Conservation (phyloP, 306 rosid genomes). For the Sindora glabra region DNA sequence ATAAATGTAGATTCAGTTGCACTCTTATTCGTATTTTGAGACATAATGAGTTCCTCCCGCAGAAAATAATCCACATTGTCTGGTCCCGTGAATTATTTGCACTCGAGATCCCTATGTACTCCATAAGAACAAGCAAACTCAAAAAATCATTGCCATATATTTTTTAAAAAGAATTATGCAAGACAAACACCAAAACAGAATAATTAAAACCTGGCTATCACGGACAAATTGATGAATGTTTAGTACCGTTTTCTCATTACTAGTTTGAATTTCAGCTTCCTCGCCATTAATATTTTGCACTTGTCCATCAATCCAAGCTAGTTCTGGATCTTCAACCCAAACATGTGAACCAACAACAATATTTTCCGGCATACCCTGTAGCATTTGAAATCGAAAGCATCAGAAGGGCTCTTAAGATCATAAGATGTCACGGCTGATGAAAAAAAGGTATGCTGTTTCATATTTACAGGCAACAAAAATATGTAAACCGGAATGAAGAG, state of each 20-base stretch:
- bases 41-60: too few relatives aligned
- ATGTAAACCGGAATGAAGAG: not conserved
- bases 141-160: not conserved
- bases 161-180: slow-evolving; percentile 3
- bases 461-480: not conserved
- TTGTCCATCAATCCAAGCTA: slow-evolving; percentile 77
- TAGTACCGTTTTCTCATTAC: slow-evolving; percentile 52
- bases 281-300: slow-evolving; percentile 60
- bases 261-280: slow-evolving; percentile 73
- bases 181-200: not conserved
- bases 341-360: slow-evolving; percentile 72
- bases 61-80: not conserved
- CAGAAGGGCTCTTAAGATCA: not conserved
- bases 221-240: not conserved
- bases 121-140: not conserved
- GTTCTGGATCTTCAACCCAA: slow-evolving; percentile 70
- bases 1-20: slow-evolving; percentile 10
- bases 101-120: not conserved
- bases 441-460: not conserved
- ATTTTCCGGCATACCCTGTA: slow-evolving; percentile 64
- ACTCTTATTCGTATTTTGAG: not conserved
- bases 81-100: not conserved
- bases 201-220: not conserved
- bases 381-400: slow-evolving; percentile 9
- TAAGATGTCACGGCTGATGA: not conserved